Base-by-base conservation (phyloP, 352 stramenopile genomes). In the Globisporangium okanoganense region DNA sequence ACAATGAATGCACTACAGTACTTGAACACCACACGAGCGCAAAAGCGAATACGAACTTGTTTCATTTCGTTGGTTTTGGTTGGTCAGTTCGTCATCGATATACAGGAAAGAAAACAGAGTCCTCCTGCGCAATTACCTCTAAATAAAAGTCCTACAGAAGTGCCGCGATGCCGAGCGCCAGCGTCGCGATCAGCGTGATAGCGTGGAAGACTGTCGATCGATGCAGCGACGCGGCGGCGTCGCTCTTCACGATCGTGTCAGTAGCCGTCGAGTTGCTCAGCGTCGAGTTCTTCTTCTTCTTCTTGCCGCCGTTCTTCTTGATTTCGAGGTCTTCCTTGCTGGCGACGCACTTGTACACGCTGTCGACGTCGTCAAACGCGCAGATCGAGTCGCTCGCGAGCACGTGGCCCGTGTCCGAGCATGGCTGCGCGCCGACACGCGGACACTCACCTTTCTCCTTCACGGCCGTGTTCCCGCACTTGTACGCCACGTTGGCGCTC, bases 301-400 rank as follows among this genome's bases (percentile, higher is more conserved):
- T 76, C 55, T 78, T 81, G 52, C 77, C 82, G 48, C 69, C 72
- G 25, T 73, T 73, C 49, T 76, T 76, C 51, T 85, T 78, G 44
- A 85, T 85, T 7, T 88, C 72, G 58, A 88, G 41, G 24, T 92
- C 82, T 9, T 86, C 68, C 29, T 73, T 76, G 62, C 78, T 88
- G 16, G 79, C 77, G 24, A 87, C 78, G 43, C 82, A 92, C 67
- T 92, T 90, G 71, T 85, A 92, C 20, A 78, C 84, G 2, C 78
- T 70, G 60, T 89, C 78, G 44, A 74, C 74, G 10, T 83, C 71
- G 58, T 91, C 78, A 50, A 84, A 66, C 8, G 64, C 63, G 55
- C 82, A 92, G 13, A 84, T 41, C 35, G 79, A 83, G 66, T 92
- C 73, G 49, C 85, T 83, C 38, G 71, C 63, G 43, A 92, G 59